Evolutionary conservation across 441 rosid genomes (phyloP).

Genomic region (Gossypium davidsonii): DNA sequence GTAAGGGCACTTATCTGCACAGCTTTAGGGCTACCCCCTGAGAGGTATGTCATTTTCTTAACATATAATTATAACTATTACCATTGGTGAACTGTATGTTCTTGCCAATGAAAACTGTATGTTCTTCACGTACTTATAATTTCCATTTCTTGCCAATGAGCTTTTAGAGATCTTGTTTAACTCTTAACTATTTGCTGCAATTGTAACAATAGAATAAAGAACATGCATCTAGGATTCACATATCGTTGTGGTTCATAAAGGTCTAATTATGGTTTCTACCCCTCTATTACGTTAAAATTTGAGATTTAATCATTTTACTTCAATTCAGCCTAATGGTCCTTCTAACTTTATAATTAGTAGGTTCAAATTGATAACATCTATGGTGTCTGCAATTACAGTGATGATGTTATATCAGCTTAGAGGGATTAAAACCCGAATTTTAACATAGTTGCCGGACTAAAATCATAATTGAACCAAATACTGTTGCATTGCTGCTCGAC

Average conservation of each 20-base stretch:
- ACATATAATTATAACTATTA: neutral
- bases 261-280: too few relatives aligned
- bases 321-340: too few relatives aligned
- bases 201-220: neutral
- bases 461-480: too few relatives aligned
- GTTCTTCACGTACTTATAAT: neutral
- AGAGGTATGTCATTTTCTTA: slow-evolving; percentile 34
- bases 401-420: too few relatives aligned
- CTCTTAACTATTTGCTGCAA: neutral
- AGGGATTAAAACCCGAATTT: too few relatives aligned
- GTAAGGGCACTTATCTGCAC: slow-evolving; percentile 58
- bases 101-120: neutral
- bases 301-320: too few relatives aligned
- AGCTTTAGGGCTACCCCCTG: slow-evolving; percentile 50
- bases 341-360: too few relatives aligned
- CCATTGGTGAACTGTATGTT: too few relatives aligned
- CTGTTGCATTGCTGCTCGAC: neutral
- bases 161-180: neutral
- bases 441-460: too few relatives aligned
- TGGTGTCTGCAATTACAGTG: too few relatives aligned
- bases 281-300: too few relatives aligned
- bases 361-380: too few relatives aligned
- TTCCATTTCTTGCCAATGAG: neutral
- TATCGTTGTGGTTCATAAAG: neutral
- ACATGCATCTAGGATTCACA: neutral